Percentiles rank a stretch among this genome's conserved stretches.
Evolutionary conservation across 768 basidiomycete genomes (phyloP).

Genomic region (Pleurotus sapidus): DNA sequence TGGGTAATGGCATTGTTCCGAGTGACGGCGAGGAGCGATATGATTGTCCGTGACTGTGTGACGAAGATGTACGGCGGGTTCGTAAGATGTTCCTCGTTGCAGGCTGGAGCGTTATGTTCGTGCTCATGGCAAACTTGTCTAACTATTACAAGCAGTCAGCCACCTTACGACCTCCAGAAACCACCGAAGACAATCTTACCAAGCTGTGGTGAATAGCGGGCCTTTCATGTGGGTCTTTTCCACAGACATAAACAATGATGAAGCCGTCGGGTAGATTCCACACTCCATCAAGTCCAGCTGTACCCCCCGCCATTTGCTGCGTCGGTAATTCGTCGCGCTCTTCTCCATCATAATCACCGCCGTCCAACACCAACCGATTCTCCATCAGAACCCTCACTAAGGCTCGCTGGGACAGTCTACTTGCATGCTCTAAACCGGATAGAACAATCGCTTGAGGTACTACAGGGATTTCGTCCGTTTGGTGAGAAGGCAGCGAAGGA

Average conservation of each 20-base stretch:
- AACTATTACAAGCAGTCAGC: constrained; percentile 40
- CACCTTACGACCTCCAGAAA: neutral
- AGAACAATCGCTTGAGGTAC: constrained; percentile 64
- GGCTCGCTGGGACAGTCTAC: constrained; percentile 51
- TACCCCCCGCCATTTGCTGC: constrained; percentile 18
- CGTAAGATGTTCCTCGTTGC: constrained; percentile 34
- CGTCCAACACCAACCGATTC: constrained; percentile 45
- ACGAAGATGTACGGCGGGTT: constrained; percentile 8
- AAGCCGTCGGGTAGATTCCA: constrained; percentile 69
- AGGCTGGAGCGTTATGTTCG: constrained; percentile 49
- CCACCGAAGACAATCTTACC: constrained; percentile 38
- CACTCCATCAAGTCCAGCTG: constrained; percentile 32
- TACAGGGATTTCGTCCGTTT: constrained; percentile 15
- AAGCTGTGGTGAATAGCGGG: constrained; percentile 64
- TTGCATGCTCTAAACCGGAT: constrained; percentile 67
- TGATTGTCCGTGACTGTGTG: constrained; percentile 15
- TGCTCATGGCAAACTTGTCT: constrained; percentile 79
- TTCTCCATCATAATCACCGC: constrained; percentile 13
- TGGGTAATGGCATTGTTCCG: constrained; percentile 8
- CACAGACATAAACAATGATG: constrained; percentile 71
- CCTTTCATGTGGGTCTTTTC: constrained; percentile 57
- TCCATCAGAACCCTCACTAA: constrained; percentile 52
- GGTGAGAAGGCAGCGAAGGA: constrained; percentile 15
- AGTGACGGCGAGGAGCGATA: constrained; percentile 17
- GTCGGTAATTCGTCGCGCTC: neutral